Evolutionary conservation across 352 stramenopile genomes (phyloP), one percentile per base, ranked within the genome.

Genomic region (Pythium grandisporangium): DNA sequence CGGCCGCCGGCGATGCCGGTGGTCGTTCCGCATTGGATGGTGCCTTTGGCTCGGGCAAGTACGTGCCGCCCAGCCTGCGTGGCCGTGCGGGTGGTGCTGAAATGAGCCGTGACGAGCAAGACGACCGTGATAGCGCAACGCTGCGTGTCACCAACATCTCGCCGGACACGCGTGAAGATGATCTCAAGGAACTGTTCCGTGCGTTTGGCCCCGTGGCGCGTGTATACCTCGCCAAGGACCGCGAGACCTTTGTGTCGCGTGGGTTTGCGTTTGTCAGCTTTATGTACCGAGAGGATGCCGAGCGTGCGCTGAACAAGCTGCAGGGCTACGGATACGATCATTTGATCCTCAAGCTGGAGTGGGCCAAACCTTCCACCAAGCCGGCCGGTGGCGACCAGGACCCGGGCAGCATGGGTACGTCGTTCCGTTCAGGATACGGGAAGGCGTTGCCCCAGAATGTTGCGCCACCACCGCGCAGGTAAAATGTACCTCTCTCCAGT

Each of bases 291-390:
- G 84, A 96, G 45, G 95, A 99, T 69, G 96, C 96, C 1, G 85
- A 97, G 57, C 73, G 74, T 52, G 96, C 96, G 20, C 96, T 99
- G 81, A 79, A 98, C 51, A 96, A 96, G 58, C 71, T 99, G 37
- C 78, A 94, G 60, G 96, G 96, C 38, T 98, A 96, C 72, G 96
- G 96, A 39, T 99, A 99, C 64, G 95, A 99, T 70, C 96, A 99
- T 74, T 83, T 99, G 63, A 99, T 99, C 70, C 78, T 99, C 46
- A 99, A 99, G 81, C 78, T 99, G 45, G 96, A 99, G 75, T 99
- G 95, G 95, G 96, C 96, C 45, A 97, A 98, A 81, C 96, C 96
- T 6, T 92, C 81, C 47, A 95, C 71, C 80, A 96, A 87, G 70
- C 71, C 68, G 22, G 67, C 67, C 20, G 55, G 78, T 46, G 72